Evolutionary conservation across 768 basidiomycete species (phyloP).

Genomic region (Suillus ampliporus): DNA sequence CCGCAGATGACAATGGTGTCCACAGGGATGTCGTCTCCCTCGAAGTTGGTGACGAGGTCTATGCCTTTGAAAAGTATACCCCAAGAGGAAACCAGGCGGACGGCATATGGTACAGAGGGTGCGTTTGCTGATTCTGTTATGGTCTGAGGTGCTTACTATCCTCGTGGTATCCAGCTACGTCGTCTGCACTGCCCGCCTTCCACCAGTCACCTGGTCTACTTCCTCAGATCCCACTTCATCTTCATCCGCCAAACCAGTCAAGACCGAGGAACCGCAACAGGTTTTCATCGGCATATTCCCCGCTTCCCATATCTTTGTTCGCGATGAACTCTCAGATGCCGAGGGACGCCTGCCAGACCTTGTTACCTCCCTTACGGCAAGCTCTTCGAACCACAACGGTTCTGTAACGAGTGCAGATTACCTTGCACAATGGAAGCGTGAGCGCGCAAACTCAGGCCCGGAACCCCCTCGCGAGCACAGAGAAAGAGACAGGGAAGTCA

Average conservation of each 20-base stretch:
- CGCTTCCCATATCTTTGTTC: constrained; percentile 83
- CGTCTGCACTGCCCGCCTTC: constrained; percentile 75
- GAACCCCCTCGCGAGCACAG: constrained; percentile 40
- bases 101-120: constrained; percentile 95
- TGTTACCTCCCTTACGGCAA: constrained; percentile 57
- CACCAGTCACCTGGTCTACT: constrained; percentile 68
- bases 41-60: constrained; percentile 96
- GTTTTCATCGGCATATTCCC: constrained; percentile 97
- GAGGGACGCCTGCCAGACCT: constrained; percentile 84
- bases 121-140: constrained; percentile 40
- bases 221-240: constrained; percentile 60
- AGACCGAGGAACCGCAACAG: constrained; percentile 79
- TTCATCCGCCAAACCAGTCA: constrained; percentile 52
- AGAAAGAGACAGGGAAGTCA: constrained; percentile 66
- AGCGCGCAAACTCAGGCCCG: constrained; percentile 32
- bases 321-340: constrained; percentile 87
- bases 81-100: constrained; percentile 75
- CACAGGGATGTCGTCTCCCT: constrained; percentile 82
- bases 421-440: constrained; percentile 50
- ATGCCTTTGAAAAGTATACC: constrained; percentile 93
- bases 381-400: constrained; percentile 34
- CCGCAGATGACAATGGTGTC: constrained; percentile 64
- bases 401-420: constrained; percentile 51
- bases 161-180: constrained; percentile 64
- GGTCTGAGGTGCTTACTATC: neutral